Percentiles rank a stretch among this genome's conserved stretches.
Evolutionary conservation across 2,329 filamentous ascomycete genomes (phyloP).

Genomic region (Chrysoporthe cubensis): DNA sequence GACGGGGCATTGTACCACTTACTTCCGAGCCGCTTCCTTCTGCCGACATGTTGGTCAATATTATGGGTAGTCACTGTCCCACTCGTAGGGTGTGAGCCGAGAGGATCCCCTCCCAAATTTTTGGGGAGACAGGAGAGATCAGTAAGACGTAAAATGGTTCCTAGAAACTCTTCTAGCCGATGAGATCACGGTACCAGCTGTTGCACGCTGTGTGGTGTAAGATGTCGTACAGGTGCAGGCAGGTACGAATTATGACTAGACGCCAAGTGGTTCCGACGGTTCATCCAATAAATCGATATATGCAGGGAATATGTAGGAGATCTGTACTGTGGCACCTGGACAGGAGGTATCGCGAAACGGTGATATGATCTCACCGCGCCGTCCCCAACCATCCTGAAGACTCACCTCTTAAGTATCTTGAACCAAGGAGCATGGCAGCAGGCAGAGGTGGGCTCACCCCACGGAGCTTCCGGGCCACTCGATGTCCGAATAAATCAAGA

Average conservation of each 20-base stretch:
- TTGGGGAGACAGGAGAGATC: neutral
- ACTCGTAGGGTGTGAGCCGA: neutral
- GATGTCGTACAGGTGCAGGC: neutral
- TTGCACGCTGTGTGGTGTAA: neutral
- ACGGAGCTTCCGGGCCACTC: neutral
- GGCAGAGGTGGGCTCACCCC: neutral
- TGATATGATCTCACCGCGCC: neutral
- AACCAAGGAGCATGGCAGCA: neutral
- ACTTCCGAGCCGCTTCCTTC: neutral
- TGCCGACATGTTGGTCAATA: slow-evolving; percentile 1
- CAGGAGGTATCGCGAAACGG: neutral
- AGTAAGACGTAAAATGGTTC: neutral
- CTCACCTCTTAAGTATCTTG: neutral
- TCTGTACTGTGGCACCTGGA: neutral
- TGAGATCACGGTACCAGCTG: neutral
- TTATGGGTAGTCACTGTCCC: neutral
- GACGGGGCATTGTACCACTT: neutral
- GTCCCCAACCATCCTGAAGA: neutral
- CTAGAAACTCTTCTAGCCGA: neutral
- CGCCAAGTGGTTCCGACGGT: neutral
- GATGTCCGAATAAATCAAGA: neutral
- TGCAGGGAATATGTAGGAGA: no score
- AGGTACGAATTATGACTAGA: neutral
- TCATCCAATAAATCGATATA: neutral
- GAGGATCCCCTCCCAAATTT: no score